Base-by-base conservation (phyloP, 148 eudicot genomes). In the Diospyros lotus region DNA sequence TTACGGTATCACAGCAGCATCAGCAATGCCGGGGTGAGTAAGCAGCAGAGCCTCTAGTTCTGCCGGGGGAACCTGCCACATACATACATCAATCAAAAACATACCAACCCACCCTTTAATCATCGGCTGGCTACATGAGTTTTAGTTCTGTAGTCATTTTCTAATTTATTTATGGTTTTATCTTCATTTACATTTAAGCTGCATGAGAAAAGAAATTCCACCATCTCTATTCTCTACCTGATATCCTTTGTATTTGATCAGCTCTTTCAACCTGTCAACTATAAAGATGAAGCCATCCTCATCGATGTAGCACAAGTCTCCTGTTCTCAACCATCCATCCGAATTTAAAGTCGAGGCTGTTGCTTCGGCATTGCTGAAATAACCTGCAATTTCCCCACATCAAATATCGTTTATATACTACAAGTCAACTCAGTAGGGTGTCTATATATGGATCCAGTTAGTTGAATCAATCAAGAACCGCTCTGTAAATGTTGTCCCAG, bases 1-100 rank as follows among this genome's bases (percentile, higher is more conserved):
- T 93, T 83, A 96, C 99, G 99, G 99, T 58, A 96, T 89, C 53
- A 96, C 99, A 84, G 98, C 99, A 77, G 87, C 94, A 79, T 96
- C 98, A 38, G 77, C 85, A 42, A 93, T 83, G 70, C 89, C 88
- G 1, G 94, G 93, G 73, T 93, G 98, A 76, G 94, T 84, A 45
- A 89, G 90, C 79, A 93, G 78, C 85, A 93, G 73, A 59, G 98
- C 94, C 76, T 93, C 98, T 45, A 93, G 75, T 75, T 93, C 98
- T 71, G 98, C 98, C 40, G 97, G 98, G 18, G 98, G 85, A 50
- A 93, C 97, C 98, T 91, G 66, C n/a, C 6, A 70, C 64, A 64
- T 45, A 70, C 64, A 64, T 45, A 28, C 28, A 28, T 28, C 28
- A 28, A 28, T 28, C 28, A 28, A 28, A 28, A 28, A 28, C 28